These are phyloP conservation scores for Haplosporangium sp. DNA, from an alignment of 371 early-diverging fungal species.

Conservation along the genomic window DNA sequence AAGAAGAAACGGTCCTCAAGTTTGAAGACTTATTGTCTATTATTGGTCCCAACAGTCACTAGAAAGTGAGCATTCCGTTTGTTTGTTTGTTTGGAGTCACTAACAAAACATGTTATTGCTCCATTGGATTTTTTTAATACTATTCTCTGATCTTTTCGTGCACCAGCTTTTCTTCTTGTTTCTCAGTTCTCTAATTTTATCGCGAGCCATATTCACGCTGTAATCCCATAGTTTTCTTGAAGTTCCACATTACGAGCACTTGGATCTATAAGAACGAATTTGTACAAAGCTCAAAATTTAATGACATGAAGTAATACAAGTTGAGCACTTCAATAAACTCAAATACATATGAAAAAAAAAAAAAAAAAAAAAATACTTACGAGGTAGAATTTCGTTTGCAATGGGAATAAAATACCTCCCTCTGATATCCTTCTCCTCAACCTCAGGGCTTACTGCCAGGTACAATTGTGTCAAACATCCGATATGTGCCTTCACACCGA, in stretches of 20 bases:
- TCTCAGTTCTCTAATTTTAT: no score
- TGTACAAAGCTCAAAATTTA: neutral
- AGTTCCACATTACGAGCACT: constrained; percentile 15
- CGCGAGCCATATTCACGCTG: no score
- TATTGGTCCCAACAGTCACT: no score
- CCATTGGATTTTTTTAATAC: no score
- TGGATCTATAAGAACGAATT: constrained; percentile 4
- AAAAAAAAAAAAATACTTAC: constrained; percentile 35
- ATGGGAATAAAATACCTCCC: constrained; percentile 39
- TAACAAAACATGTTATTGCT: no score
- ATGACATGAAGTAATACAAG: no score
- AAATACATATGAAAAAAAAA: constrained; percentile 58
- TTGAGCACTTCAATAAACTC: no score
- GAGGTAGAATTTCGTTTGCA: constrained; percentile 27
- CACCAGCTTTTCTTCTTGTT: constrained; percentile 27
- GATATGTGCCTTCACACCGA: neutral
- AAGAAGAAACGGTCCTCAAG: no score
- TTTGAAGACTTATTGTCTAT: no score
- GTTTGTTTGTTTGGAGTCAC: no score
- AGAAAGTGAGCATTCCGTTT: no score
- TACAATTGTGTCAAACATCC: constrained; percentile 74
- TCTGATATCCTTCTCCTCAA: constrained; percentile 21
- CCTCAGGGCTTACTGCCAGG: constrained; percentile 66
- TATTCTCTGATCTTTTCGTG: constrained; percentile 35
- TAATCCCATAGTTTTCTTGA: constrained; percentile 17